A percentile compares a stretch with the other conserved stretches of the same genome.
These are phyloP conservation scores for Tetrapisispora namnaoensis DNA, from an alignment of 805 yeast genomes.

Conservation along the genomic window DNA sequence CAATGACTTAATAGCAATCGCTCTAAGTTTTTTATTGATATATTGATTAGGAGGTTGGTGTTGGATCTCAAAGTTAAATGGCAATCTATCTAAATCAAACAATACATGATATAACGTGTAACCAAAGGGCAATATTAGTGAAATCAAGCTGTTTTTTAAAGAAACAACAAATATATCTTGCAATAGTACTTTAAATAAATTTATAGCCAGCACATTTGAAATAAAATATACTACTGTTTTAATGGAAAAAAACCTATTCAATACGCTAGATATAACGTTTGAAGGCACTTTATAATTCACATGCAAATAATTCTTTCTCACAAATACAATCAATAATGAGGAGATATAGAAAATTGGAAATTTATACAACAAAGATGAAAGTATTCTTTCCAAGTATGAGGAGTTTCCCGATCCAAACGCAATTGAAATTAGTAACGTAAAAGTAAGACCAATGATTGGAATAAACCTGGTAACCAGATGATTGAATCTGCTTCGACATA, in stretches of 20 bases:
- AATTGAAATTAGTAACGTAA: constrained; percentile 19
- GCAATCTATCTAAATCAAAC: constrained; percentile 46
- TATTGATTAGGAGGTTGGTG: constrained; percentile 31
- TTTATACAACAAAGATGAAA: constrained; percentile 22
- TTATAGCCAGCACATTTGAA: constrained; percentile 6
- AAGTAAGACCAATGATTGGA: constrained; percentile 21
- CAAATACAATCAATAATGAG: constrained; percentile 28
- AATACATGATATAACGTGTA: constrained; percentile 44
- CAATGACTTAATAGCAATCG: constrained; percentile 26
- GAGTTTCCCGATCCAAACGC: constrained; percentile 11
- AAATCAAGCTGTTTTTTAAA: constrained; percentile 14
- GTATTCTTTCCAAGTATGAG: constrained; percentile 16
- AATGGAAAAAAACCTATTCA: constrained; percentile 13
- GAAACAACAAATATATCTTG: constrained; percentile 5
- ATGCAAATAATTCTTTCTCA: constrained; percentile 34
- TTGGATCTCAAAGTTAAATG: constrained; percentile 34
- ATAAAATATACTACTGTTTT: constrained; percentile 9
- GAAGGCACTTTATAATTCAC: constrained; percentile 28
- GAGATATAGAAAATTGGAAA: constrained; percentile 22
- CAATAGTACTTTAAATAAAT: constrained; percentile 1
- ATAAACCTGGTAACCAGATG: constrained; percentile 31
- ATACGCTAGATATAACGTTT: constrained; percentile 18
- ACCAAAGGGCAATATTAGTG: constrained; percentile 32
- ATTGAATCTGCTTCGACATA: constrained; percentile 33
- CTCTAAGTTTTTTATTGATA: constrained; percentile 24